Conservation (phyloP, 2,329 filamentous ascomycete genomes). For the Tolypocladium ophioglossoides region DNA sequence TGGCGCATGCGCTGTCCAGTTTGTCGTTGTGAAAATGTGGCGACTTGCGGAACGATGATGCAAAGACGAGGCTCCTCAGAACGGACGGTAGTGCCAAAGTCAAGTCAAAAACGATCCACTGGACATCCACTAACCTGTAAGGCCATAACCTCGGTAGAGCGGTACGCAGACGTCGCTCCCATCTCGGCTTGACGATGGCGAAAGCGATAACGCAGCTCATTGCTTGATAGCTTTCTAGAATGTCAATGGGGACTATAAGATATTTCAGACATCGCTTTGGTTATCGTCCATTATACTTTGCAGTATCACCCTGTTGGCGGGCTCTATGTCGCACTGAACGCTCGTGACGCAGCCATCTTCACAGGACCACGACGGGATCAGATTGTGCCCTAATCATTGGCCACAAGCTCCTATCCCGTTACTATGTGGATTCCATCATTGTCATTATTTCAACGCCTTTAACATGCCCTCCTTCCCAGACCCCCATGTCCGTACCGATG, state of each 20-base stretch:
- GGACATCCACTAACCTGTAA: background rate
- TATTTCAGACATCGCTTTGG: background rate
- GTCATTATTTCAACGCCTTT: conserved; percentile 16
- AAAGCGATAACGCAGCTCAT: background rate
- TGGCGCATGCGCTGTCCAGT: background rate
- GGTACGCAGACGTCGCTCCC: background rate
- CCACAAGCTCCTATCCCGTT: background rate
- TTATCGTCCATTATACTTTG: background rate
- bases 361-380: background rate
- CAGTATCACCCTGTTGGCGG: background rate
- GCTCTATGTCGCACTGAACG: background rate
- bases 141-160: conserved; percentile 10
- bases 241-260: background rate
- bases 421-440: background rate
- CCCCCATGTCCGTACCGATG: conserved; percentile 10
- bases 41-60: background rate
- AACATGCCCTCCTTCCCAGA: conserved; percentile 12
- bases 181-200: background rate
- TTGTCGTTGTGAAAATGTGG: background rate
- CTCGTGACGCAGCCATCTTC: background rate
- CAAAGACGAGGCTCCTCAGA: background rate
- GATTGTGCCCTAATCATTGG: background rate
- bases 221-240: background rate
- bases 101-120: background rate
- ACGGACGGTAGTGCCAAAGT: conserved; percentile 1